Evolutionary conservation across 495 filamentous ascomycete species (phyloP).

Genomic region (Delitschia confertaspora): DNA sequence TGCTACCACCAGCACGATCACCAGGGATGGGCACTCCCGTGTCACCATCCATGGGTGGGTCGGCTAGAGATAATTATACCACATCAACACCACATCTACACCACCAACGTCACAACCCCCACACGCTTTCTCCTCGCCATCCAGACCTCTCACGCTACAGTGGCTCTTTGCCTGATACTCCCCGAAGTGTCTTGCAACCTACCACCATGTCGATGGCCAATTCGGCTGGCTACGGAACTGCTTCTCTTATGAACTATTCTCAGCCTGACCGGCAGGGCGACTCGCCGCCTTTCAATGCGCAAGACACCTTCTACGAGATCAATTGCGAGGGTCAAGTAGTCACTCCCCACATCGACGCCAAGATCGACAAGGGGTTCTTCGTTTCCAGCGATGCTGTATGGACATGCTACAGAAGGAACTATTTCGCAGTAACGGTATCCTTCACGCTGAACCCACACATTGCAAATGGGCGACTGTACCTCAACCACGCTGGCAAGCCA

Average conservation of each 20-base stretch:
- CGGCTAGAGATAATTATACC: constrained; percentile 29
- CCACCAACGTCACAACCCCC: constrained; percentile 16
- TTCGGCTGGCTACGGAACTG: constrained; percentile 1
- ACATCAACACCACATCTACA: constrained; percentile 24
- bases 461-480: constrained; percentile 26
- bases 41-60: constrained; percentile 25
- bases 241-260: constrained; percentile 1
- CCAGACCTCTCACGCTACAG: constrained; percentile 23
- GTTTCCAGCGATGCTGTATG: constrained; percentile 73
- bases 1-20: constrained; percentile 31
- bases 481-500: constrained; percentile 28
- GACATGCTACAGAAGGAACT: constrained; percentile 95
- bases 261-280: constrained; percentile 13
- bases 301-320: constrained; percentile 55
- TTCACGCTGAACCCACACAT: constrained; percentile 57
- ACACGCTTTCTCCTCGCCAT: constrained; percentile 29
- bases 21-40: constrained; percentile 26
- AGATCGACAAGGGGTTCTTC: constrained; percentile 92
- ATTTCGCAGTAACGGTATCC: constrained; percentile 81
- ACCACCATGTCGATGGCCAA: constrained; percentile 24
- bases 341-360: constrained; percentile 68
- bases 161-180: constrained; percentile 31
- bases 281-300: constrained; percentile 32
- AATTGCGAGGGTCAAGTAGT: constrained; percentile 48
- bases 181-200: constrained; percentile 29